These are phyloP conservation scores for Phytopythium cucurbitacearum DNA, from an alignment of 352 stramenopile species.

Conservation along the genomic window DNA sequence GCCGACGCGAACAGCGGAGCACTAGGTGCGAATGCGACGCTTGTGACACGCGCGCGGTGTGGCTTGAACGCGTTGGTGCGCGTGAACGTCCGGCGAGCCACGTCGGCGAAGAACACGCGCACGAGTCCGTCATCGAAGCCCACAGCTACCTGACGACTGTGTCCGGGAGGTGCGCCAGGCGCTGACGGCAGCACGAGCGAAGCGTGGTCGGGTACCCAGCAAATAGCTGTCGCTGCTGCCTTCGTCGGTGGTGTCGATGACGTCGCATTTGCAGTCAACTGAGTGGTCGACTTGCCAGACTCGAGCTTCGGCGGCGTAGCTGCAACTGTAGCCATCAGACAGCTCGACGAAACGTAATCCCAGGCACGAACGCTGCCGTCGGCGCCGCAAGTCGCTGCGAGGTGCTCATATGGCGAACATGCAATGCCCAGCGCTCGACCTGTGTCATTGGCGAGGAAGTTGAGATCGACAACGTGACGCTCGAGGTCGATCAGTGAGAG, in stretches of 20 bases:
- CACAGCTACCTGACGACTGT: slow-evolving; percentile 77
- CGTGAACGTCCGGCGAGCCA: slow-evolving; percentile 43
- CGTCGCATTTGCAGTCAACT: background rate
- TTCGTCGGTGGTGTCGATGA: slow-evolving; percentile 2
- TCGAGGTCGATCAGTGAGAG: slow-evolving; percentile 31
- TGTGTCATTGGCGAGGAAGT: slow-evolving; percentile 64
- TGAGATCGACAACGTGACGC: slow-evolving; percentile 33
- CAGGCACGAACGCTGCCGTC: slow-evolving; percentile 86
- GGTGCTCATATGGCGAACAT: slow-evolving; percentile 84
- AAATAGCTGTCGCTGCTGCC: slow-evolving; percentile 48
- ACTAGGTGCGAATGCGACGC: slow-evolving; percentile 56
- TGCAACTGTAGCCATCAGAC: slow-evolving; percentile 20
- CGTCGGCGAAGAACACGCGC: slow-evolving; percentile 58
- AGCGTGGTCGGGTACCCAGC: slow-evolving; percentile 56
- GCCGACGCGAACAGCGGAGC: slow-evolving; percentile 61
- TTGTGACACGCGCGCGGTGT: slow-evolving; percentile 71
- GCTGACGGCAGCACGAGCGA: slow-evolving; percentile 29
- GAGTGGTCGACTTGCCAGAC: no score
- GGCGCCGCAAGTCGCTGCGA: slow-evolving; percentile 75
- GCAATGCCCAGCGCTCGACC: slow-evolving; percentile 66
- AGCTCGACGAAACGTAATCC: slow-evolving; percentile 76
- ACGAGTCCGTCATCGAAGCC: slow-evolving; percentile 90
- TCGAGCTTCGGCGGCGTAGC: background rate
- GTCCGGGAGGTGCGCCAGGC: background rate
- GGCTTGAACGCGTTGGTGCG: slow-evolving; percentile 86